Evolutionary conservation across 768 basidiomycete genomes (phyloP), one percentile per base, ranked within the genome.

Genomic region (Lactifluus subvellereus): DNA sequence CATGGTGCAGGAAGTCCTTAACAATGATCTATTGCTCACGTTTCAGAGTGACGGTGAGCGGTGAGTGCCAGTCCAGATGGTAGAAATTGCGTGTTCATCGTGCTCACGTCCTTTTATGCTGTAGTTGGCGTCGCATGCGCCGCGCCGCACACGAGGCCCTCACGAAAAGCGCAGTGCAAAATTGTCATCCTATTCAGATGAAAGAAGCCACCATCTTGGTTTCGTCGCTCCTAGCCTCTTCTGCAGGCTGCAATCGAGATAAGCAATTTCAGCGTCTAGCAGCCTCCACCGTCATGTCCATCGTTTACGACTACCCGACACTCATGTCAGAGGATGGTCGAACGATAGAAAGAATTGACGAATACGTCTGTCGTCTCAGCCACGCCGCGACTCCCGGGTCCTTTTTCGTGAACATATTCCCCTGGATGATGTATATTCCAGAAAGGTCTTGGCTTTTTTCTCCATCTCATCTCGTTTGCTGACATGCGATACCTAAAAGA

Each of bases 111-210:
- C 13, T 14, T 27, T 32, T n/a, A 8, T 37, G 27, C 2, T 27
- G 13, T 60, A 76, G 74, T 10, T 75, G 74, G 74, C 69, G 73
- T 32, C 65, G 72, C 16, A 72, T 74, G 70, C 71, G 74, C 22
- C 69, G 73, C 14, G 71, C 72, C 3, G 69, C 70, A 1, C 71
- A 75, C 52, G 74, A 74, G 45, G 71, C 71, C 2, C 69, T 76
- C 45, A 70, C 69, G 43, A 69, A 68, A 48, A 58, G 63, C 10
- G 63, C 60, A 3, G 61, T 69, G 7, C 60, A 60, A 22, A 53
- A 61, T 38, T 75, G 69, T 61, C 57, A 71, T 22, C 59, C 69
- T 1, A 54, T 71, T 48, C 73, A 75, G 59, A 58, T 59, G n/a
- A 65, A 61, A 16, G 75, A 76, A 64, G 70, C 75, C 48, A 64